phyloP scores from a whole-genome alignment of 2,329 filamentous ascomycete genomes.

The Pseudogymnoascus sp. region DNA sequence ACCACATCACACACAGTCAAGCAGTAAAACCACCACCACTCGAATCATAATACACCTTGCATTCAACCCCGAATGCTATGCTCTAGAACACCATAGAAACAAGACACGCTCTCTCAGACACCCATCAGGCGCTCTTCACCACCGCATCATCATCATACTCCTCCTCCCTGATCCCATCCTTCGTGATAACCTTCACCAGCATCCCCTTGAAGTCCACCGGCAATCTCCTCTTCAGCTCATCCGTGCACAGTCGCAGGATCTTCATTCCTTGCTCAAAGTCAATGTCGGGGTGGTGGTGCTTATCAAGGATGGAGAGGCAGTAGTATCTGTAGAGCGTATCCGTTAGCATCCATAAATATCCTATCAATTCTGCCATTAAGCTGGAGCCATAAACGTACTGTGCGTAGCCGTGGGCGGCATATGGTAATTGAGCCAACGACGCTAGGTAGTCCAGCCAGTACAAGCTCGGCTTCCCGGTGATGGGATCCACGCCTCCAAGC shows the following conservation, averaged over 20 bases:
- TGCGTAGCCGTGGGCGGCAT: conserved; percentile 95
- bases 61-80: conserved; percentile 22
- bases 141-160: conserved; percentile 65
- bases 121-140: conserved; percentile 12
- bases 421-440: conserved; percentile 78
- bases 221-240: conserved; percentile 93
- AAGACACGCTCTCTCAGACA: background rate
- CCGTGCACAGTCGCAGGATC: conserved; percentile 88
- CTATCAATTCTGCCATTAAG: background rate
- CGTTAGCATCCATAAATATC: background rate
- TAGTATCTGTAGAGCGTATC: conserved; percentile 62
- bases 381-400: conserved; percentile 54
- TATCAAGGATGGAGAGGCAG: conserved; percentile 94
- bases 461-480: conserved; percentile 81
- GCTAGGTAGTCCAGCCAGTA: conserved; percentile 99
- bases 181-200: conserved; percentile 87
- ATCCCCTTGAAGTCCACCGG: conserved; percentile 99
- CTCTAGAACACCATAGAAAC: conserved; percentile 25
- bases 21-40: background rate
- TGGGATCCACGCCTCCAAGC: conserved; percentile 86
- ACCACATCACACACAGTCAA: background rate
- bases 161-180: conserved; percentile 82
- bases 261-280: conserved; percentile 82
- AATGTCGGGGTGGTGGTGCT: conserved; percentile 96
- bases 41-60: conserved; percentile 7